These are phyloP conservation scores for Parastagonospora avenae DNA, from an alignment of 2,329 filamentous ascomycete species.

Conservation along the genomic window DNA sequence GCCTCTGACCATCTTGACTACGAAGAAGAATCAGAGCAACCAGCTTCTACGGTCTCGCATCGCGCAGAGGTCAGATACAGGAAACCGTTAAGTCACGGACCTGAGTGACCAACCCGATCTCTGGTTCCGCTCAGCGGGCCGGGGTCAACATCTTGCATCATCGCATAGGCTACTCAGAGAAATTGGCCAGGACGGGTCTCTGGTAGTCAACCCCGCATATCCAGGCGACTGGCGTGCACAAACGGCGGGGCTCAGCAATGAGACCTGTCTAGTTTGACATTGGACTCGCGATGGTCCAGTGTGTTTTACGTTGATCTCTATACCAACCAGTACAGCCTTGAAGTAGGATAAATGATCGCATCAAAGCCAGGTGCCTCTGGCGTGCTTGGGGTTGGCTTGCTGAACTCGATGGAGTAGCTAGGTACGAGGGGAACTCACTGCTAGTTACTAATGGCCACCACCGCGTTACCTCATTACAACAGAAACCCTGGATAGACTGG, in stretches of 20 bases:
- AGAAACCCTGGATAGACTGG: too few species aligned
- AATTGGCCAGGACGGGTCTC: neutral
- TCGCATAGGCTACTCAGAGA: neutral
- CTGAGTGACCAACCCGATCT: neutral
- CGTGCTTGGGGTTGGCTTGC: too few species aligned
- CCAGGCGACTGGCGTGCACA: neutral
- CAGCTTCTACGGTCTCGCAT: too few species aligned
- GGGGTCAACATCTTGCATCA: neutral
- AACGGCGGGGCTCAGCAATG: neutral
- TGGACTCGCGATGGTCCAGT: neutral
- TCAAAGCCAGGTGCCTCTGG: too few species aligned
- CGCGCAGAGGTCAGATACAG: too few species aligned
- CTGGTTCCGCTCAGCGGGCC: neutral
- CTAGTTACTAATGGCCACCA: too few species aligned
- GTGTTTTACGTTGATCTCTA: constrained; percentile 1
- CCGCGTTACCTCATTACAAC: too few species aligned
- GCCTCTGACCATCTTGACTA: too few species aligned
- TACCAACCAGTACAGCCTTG: neutral
- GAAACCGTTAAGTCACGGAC: too few species aligned
- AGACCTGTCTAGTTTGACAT: constrained; percentile 1
- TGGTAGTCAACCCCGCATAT: neutral
- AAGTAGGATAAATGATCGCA: neutral
- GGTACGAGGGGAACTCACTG: too few species aligned
- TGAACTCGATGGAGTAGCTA: too few species aligned
- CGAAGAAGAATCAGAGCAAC: too few species aligned